These are phyloP conservation scores for Penium margaritaceum DNA, from an alignment of 139 green algal species.

Conservation along the genomic window DNA sequence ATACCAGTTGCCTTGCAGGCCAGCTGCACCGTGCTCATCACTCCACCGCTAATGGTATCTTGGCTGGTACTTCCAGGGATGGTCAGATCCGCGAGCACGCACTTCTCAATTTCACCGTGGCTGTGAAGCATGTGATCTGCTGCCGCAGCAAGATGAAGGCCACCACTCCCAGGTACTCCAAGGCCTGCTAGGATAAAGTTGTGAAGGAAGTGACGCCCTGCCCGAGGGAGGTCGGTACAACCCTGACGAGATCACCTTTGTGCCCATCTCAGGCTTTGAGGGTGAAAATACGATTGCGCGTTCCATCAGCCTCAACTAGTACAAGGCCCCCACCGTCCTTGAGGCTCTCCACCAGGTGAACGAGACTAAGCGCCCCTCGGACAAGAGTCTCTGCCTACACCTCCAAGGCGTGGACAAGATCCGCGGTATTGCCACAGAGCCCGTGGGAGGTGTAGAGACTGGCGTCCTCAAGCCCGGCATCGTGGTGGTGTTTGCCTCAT, in stretches of 20 bases:
- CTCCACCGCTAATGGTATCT: slow-evolving; percentile 56
- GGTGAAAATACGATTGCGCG: slow-evolving; percentile 97
- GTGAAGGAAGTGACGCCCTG: slow-evolving; percentile 87
- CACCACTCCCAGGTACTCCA: slow-evolving; percentile 78
- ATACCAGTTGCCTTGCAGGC: slow-evolving; percentile 74
- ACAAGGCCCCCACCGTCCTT: slow-evolving; percentile 68
- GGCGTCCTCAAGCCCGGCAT: slow-evolving; percentile 83
- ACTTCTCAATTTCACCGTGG: slow-evolving; percentile 88
- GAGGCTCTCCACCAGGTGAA: slow-evolving; percentile 49
- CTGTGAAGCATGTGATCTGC: slow-evolving; percentile 92
- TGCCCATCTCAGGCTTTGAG: slow-evolving; percentile 96
- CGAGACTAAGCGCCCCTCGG: slow-evolving; percentile 32
- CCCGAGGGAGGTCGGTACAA: slow-evolving; percentile 74
- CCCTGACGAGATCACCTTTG: slow-evolving; percentile 73
- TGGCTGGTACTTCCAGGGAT: slow-evolving; percentile 54
- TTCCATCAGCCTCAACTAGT: slow-evolving; percentile 88
- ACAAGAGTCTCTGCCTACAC: slow-evolving; percentile 36
- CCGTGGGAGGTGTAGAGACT: slow-evolving; percentile 91
- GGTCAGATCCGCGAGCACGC: slow-evolving; percentile 98
- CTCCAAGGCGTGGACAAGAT: slow-evolving; percentile 92
- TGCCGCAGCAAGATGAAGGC: slow-evolving; percentile 77
- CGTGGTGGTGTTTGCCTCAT: slow-evolving; percentile 67
- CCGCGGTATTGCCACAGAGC: slow-evolving; percentile 93
- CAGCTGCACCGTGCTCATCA: slow-evolving; percentile 71
- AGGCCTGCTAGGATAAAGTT: slow-evolving; percentile 91